Base-by-base conservation (phyloP, 148 eudicot genomes). In the Fagopyrum homotropicum region DNA sequence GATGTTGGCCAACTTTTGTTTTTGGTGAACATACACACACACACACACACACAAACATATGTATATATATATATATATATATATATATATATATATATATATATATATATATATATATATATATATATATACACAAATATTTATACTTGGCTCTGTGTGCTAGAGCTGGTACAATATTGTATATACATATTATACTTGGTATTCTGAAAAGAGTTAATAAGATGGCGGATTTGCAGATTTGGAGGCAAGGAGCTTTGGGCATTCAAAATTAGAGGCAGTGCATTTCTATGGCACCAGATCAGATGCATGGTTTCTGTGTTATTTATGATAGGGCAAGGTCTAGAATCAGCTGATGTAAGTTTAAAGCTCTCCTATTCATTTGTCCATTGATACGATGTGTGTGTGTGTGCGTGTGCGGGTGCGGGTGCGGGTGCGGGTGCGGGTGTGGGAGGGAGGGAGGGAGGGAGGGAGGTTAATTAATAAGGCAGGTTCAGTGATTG, bases 241-340 rank as follows among this genome's bases (percentile, higher is more conserved):
- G 83, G 82, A 82, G 84, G 78, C 70, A 86, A 89, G 73, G 84
- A 94, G 74, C 85, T 94, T 51, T 86, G 93, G 88, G 86, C 81
- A 45, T 85, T 94, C 79, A 87, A 82, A 78, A 89, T 94, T 84
- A 87, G 74, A 89, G 97, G 98, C 75, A 91, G 89, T 83, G 98
- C 98, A 76, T 94, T 94, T 84, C 84, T 94, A 66, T 94, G 98
- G 98, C 98, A 94, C 84, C 98, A 94, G 82, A 88, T 94, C 77
- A 89, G 98, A 74, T 94, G 97, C 89, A 91, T 94, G 97, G 97
- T 91, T 81, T 89, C 96, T 75, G 85, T 94, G 75, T 79, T 91
- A 49, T 94, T 91, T 86, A 79, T 94, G 93, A 87, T 94, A 77
- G 98, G 98, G 63, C 85, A 79, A 73, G 92, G 91, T 77, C 88